Evolutionary conservation across 2,329 filamentous ascomycete genomes (phyloP).

Genomic region (Colletotrichum euphorbiae): DNA sequence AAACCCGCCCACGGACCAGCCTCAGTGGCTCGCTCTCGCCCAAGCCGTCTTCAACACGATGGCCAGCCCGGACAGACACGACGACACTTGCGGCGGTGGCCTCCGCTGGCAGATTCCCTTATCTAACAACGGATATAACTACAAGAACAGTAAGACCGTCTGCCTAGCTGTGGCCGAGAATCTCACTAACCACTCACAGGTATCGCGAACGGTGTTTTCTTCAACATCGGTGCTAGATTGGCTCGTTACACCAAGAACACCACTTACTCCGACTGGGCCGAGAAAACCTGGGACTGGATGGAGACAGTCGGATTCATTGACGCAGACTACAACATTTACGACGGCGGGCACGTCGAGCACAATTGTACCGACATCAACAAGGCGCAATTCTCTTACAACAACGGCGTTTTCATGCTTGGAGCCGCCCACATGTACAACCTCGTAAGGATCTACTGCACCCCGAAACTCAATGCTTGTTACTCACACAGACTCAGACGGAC

Average conservation of each 20-base stretch:
- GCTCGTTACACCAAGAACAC: slow-evolving; percentile 76
- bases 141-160: slow-evolving; percentile 69
- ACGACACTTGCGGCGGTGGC: slow-evolving; percentile 74
- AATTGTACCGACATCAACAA: slow-evolving; percentile 68
- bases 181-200: slow-evolving; percentile 47
- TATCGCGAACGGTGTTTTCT: slow-evolving; percentile 72
- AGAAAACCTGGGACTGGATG: slow-evolving; percentile 73
- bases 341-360: slow-evolving; percentile 63
- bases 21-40: slow-evolving; percentile 73
- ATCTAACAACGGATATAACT: slow-evolving; percentile 80
- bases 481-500: slow-evolving; percentile 53
- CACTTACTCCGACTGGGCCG: slow-evolving; percentile 73
- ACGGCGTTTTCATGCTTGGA: slow-evolving; percentile 68
- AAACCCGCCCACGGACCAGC: slow-evolving; percentile 64
- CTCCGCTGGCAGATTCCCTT: slow-evolving; percentile 82
- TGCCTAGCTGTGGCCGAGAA: background rate
- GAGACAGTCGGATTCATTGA: slow-evolving; percentile 68
- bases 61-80: slow-evolving; percentile 71
- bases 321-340: slow-evolving; percentile 68
- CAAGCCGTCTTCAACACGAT: slow-evolving; percentile 77
- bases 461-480: background rate
- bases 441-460: slow-evolving; percentile 47
- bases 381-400: slow-evolving; percentile 71
- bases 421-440: slow-evolving; percentile 74
- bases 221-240: slow-evolving; percentile 75